These are phyloP conservation scores for Hordeum pubiflorum DNA, from an alignment of 202 grass and related monocot genomes.

Conservation along the genomic window DNA sequence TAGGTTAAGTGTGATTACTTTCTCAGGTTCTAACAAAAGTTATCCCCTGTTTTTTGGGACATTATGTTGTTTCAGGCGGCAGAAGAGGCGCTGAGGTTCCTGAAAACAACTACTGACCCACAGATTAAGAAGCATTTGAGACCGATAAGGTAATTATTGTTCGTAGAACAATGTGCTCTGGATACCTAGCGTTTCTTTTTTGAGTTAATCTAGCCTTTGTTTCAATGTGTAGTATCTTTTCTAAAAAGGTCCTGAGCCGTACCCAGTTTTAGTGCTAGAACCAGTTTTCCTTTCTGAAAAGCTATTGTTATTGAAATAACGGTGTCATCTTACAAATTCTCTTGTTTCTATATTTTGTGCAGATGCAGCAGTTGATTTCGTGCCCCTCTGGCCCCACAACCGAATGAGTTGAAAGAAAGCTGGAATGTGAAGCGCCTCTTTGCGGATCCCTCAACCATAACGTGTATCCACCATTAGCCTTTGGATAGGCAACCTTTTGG, in stretches of 20 bases:
- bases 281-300: background rate
- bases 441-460: background rate
- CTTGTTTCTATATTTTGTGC: background rate
- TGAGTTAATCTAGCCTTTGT: background rate
- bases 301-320: background rate
- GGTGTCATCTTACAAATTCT: background rate
- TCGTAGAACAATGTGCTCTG: background rate
- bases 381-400: background rate
- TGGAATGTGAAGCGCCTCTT: conserved; percentile 11
- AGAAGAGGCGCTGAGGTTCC: conserved; percentile 50
- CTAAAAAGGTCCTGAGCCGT: background rate
- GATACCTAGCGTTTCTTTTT: background rate
- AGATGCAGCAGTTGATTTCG: conserved; percentile 31
- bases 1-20: background rate
- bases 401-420: conserved; percentile 20
- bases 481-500: background rate
- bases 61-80: conserved; percentile 44
- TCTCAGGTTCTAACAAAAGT: background rate
- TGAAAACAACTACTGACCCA: conserved; percentile 46
- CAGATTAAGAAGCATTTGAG: conserved; percentile 51
- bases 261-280: background rate
- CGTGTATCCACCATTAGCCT: background rate
- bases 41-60: background rate
- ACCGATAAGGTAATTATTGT: conserved; percentile 39
- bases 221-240: background rate